A percentile compares a stretch with the other conserved stretches of the same genome.
These are phyloP conservation scores for Globisporangium viniferum DNA, from an alignment of 352 stramenopile genomes.

Conservation along the genomic window DNA sequence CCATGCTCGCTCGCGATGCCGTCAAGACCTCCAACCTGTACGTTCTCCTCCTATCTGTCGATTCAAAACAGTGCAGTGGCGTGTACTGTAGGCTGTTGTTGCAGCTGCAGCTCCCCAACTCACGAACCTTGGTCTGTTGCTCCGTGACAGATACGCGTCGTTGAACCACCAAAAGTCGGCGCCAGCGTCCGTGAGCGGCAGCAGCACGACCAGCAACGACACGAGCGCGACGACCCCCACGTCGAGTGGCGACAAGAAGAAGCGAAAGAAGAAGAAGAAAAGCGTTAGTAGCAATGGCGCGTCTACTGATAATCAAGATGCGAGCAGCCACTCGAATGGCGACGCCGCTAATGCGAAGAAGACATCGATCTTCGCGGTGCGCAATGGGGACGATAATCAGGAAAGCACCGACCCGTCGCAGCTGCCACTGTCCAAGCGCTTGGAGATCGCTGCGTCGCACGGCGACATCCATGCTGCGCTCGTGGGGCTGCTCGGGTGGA, in stretches of 20 bases:
- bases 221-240: conserved; percentile 19
- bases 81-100: not conserved
- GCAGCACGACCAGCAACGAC: conserved; percentile 24
- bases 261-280: conserved; percentile 36
- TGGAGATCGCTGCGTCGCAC: conserved; percentile 71
- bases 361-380: conserved; percentile 10
- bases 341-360: not conserved
- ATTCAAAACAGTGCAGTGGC: not conserved
- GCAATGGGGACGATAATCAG: conserved; percentile 5
- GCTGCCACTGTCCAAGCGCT: conserved; percentile 45
- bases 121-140: not conserved
- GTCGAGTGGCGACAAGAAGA: conserved; percentile 22
- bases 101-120: not conserved
- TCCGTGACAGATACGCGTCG: conserved; percentile 8
- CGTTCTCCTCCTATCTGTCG: conserved; percentile 6
- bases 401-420: conserved; percentile 27
- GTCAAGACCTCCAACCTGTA: conserved; percentile 41
- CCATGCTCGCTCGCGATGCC: conserved; percentile 30
- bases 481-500: conserved; percentile 73
- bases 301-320: not conserved
- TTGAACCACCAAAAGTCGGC: conserved; percentile 11
- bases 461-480: conserved; percentile 68
- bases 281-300: not conserved
- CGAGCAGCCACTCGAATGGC: not conserved
- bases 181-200: conserved; percentile 12